These are phyloP conservation scores for Pseudogymnoascus sp. DNA, from an alignment of 2,329 filamentous ascomycete species.

Conservation along the genomic window DNA sequence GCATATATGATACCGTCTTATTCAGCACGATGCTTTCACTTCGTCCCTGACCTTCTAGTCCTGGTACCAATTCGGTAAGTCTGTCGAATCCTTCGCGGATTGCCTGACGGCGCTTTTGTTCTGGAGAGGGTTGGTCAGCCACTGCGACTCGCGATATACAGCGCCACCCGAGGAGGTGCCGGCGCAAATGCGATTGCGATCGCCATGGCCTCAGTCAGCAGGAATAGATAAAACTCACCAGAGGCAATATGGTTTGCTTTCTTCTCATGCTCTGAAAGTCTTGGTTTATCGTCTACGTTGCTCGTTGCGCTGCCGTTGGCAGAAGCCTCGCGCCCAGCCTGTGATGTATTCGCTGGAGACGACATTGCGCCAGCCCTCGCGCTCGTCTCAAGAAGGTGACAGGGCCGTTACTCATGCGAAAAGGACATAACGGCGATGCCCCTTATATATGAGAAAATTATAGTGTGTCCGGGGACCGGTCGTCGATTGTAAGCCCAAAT, in stretches of 20 bases:
- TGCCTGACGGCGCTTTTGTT: constrained; percentile 41
- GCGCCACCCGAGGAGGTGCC: not conserved
- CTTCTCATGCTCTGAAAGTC: constrained; percentile 63
- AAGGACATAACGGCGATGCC: constrained; percentile 1
- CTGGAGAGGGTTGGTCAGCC: constrained; percentile 22
- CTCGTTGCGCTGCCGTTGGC: not conserved
- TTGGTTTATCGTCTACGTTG: constrained; percentile 45
- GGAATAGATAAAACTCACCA: constrained; percentile 17
- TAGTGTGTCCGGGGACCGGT: not conserved
- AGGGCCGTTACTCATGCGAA: not conserved
- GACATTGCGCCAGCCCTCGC: constrained; percentile 1
- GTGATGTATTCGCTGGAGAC: not conserved
- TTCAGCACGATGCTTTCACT: constrained; percentile 62
- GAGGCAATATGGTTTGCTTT: constrained; percentile 68
- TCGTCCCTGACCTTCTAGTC: constrained; percentile 59
- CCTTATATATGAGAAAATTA: not conserved
- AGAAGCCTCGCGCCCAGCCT: not conserved
- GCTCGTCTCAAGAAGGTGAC: not conserved
- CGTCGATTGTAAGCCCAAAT: not conserved
- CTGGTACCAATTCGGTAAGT: constrained; percentile 61
- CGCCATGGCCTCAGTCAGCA: not conserved
- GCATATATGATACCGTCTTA: constrained; percentile 49
- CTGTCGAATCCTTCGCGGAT: constrained; percentile 65
- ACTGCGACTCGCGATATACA: not conserved
- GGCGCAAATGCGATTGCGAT: not conserved